phyloP scores from a whole-genome alignment of 306 rosid species.

The Vigna angularis region DNA sequence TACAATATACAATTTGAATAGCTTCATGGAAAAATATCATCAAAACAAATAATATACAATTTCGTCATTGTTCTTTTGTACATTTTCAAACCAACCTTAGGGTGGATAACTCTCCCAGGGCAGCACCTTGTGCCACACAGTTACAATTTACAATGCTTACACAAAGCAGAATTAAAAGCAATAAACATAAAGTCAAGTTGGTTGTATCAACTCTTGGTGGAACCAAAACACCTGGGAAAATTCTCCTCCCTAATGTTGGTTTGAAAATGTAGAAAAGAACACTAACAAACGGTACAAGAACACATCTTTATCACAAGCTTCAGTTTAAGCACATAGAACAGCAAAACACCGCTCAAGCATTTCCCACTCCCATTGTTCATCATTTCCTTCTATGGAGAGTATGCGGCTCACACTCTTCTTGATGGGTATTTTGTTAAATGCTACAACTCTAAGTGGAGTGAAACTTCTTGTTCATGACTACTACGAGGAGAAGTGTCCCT shows the following conservation, averaged over 20 bases:
- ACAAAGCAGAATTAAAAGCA: neutral
- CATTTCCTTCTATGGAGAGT: constrained; percentile 52
- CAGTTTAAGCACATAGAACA: neutral
- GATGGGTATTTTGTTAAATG: constrained; percentile 42
- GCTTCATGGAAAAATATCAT: too few species aligned
- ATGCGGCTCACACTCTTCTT: constrained; percentile 37
- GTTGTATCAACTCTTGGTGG: constrained; percentile 72
- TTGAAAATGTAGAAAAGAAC: constrained; percentile 49
- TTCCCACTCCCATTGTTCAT: constrained; percentile 21
- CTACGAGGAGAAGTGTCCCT: constrained; percentile 76
- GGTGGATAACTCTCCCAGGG: too few species aligned
- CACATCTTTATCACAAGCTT: constrained; percentile 28
- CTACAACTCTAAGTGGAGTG: constrained; percentile 29
- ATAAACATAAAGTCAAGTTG: constrained; percentile 55
- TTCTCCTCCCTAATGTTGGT: constrained; percentile 53
- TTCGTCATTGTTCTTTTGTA: too few species aligned
- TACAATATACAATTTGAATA: neutral
- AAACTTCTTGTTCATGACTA: constrained; percentile 66
- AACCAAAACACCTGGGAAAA: constrained; percentile 45
- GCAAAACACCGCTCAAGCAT: neutral
- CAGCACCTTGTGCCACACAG: too few species aligned
- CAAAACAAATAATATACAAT: too few species aligned
- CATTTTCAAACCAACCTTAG: too few species aligned
- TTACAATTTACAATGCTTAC: too few species aligned
- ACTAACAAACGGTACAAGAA: constrained; percentile 38